Evolutionary conservation across 2,329 filamentous ascomycete genomes (phyloP), one percentile per base, ranked within the genome.

Genomic region (Aspergillus brunneoviolaceus): DNA sequence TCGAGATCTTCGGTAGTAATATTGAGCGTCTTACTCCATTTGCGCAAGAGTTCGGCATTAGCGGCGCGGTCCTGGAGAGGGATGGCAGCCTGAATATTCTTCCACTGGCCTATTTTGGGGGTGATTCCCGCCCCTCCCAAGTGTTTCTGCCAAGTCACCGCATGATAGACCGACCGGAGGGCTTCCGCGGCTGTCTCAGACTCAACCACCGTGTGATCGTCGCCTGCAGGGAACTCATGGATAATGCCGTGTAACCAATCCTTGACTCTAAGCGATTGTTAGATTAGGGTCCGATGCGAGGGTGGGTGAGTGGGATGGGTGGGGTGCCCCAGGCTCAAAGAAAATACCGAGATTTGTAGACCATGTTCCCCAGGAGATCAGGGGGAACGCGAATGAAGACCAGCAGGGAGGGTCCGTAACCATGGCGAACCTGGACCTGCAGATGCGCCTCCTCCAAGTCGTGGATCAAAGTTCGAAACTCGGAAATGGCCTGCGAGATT

Each of bases 181-280:
- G 93, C 85, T 79, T 99, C 95, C 23, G 94, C 91, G 72, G 96
- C 91, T 45, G 89, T 91, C 59, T 97, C 83, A 1, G 92, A 90
- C 66, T 96, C 89, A 55, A 96, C 84, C 14, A 88, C 85, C 60
- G 86, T 81, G 51, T 84, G 79, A 19, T 91, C 86, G 66, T 96
- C 87, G 70, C 87, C 88, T 58, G 87, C 84, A 0, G 94, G 94
- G 39, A 92, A 87, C 21, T 86, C 85, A 53, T 90, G 84, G 63
- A 92, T 88, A 57, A 97, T 89, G 55, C 93, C 92, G 73, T 95
- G 89, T 35, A 98, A 86, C 92, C 93, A 99, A 77, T 98, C 95
- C 72, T 92, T 90, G 19, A 97, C 88, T 65, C 95, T 90, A 60
- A 7, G 39, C 53, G 2, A 7, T 5, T n/a, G 19, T 64, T 25